phyloP scores from a whole-genome alignment of 1,139 yeast genomes.

The Blastobotrys illinoisensis region DNA sequence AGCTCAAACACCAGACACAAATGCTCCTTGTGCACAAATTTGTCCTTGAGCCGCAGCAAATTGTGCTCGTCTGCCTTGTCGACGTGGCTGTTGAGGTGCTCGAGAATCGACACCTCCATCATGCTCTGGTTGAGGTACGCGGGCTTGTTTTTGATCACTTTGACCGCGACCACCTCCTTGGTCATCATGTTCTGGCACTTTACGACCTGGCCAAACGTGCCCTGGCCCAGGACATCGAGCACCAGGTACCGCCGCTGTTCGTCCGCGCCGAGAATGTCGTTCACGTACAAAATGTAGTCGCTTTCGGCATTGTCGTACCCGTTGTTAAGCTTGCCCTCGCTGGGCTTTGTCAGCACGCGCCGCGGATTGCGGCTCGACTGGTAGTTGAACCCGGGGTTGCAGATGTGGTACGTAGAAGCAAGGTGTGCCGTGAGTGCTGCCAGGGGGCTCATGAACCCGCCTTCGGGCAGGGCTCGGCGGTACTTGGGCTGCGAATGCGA shows the following conservation, averaged over 20 bases:
- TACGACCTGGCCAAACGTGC: slow-evolving; percentile 98
- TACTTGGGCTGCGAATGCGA: slow-evolving; percentile 64
- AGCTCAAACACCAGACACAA: slow-evolving; percentile 88
- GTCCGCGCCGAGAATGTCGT: slow-evolving; percentile 85
- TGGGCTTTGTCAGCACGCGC: slow-evolving; percentile 87
- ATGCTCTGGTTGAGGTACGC: slow-evolving; percentile 89
- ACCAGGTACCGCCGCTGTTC: slow-evolving; percentile 83
- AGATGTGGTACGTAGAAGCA: slow-evolving; percentile 74
- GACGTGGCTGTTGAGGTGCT: slow-evolving; percentile 68
- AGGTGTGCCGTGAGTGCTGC: slow-evolving; percentile 74
- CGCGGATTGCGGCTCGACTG: slow-evolving; percentile 83
- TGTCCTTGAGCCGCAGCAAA: slow-evolving; percentile 74
- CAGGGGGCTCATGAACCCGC: slow-evolving; percentile 80
- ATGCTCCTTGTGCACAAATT: slow-evolving; percentile 89
- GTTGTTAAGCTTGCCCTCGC: slow-evolving; percentile 72
- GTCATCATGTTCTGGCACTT: slow-evolving; percentile 90
- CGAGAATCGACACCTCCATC: slow-evolving; percentile 83
- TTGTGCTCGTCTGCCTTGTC: slow-evolving; percentile 66
- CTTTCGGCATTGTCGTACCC: slow-evolving; percentile 86
- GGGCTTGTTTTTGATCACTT: slow-evolving; percentile 87
- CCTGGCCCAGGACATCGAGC: slow-evolving; percentile 86
- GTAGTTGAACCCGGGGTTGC: slow-evolving; percentile 84
- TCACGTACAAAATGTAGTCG: slow-evolving; percentile 89
- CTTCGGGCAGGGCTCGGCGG: slow-evolving; percentile 73
- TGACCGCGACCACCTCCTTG: slow-evolving; percentile 88